Evolutionary conservation across 331 rosid species (phyloP).

Genomic region (Malus hybrid): DNA sequence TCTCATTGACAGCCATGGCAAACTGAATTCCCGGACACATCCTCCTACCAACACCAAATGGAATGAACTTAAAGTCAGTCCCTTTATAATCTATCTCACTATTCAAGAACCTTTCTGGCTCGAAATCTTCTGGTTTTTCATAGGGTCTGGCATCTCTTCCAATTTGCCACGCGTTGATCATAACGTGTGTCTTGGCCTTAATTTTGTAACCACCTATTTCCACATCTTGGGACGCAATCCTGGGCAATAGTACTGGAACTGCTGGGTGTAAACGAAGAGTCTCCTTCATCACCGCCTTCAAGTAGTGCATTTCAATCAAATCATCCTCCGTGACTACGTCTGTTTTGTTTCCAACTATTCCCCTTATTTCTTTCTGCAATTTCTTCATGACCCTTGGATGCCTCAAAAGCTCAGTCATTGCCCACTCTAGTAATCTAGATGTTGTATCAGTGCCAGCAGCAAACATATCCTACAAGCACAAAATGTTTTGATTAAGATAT

Average conservation of each 20-base stretch:
- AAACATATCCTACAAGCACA: constrained; percentile 6
- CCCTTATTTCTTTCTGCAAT: constrained; percentile 7
- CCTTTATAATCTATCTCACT: constrained; percentile 19
- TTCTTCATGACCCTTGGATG: constrained; percentile 7
- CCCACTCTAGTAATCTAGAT: constrained; percentile 11
- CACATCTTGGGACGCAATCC: no score
- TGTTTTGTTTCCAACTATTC: not conserved
- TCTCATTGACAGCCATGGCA: constrained; percentile 10
- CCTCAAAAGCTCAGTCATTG: constrained; percentile 20
- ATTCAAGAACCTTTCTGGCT: constrained; percentile 29
- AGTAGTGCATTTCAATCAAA: constrained; percentile 19
- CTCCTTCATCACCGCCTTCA: constrained; percentile 33
- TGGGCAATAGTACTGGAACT: no score
- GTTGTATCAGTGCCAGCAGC: constrained; percentile 14
- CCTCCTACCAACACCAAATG: constrained; percentile 19
- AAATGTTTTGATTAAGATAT: not conserved
- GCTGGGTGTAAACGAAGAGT: not conserved
- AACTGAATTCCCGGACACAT: constrained; percentile 10
- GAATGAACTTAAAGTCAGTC: constrained; percentile 12
- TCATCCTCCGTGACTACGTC: constrained; percentile 13
- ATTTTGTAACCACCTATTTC: no score
- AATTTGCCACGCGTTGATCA: constrained; percentile 27
- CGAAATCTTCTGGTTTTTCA: constrained; percentile 21
- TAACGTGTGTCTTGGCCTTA: no score
- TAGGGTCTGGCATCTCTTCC: constrained; percentile 27